Conservation (phyloP, 1,139 yeast species). For the Pichiaceae sp. region DNA sequence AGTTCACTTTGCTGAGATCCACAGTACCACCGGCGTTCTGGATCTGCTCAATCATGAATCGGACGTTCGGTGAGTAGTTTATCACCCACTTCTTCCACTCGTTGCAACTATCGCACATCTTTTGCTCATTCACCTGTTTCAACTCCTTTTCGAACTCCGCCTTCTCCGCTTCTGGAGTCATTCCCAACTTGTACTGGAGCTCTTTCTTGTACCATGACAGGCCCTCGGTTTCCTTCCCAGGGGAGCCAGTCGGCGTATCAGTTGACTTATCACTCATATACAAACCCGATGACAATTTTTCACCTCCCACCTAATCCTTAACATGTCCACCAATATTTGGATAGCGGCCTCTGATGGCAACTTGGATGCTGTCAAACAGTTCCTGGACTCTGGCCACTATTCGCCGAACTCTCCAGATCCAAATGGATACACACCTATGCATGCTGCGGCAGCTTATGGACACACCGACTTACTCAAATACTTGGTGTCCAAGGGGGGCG, state of each 20-base stretch:
- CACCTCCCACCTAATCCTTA: not conserved
- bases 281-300: too few species aligned
- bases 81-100: conserved; percentile 75
- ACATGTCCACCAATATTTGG: conserved; percentile 57
- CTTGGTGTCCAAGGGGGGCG: conserved; percentile 57
- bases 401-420: conserved; percentile 74
- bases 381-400: conserved; percentile 41
- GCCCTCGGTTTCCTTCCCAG: too few species aligned
- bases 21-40: conserved; percentile 56
- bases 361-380: conserved; percentile 45
- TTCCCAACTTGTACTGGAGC: conserved; percentile 63
- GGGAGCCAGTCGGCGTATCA: too few species aligned
- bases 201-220: not conserved
- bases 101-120: conserved; percentile 62
- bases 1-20: conserved; percentile 45
- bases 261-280: too few species aligned
- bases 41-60: conserved; percentile 82
- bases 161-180: conserved; percentile 45
- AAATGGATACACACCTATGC: conserved; percentile 92
- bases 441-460: conserved; percentile 94
- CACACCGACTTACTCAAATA: conserved; percentile 58
- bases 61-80: conserved; percentile 74
- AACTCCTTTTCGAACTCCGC: conserved; percentile 49
- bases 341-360: conserved; percentile 89
- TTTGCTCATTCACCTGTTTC: conserved; percentile 8